Conservation (phyloP, 2,329 filamentous ascomycete genomes). For the Coccinonectria pachysandricola region DNA sequence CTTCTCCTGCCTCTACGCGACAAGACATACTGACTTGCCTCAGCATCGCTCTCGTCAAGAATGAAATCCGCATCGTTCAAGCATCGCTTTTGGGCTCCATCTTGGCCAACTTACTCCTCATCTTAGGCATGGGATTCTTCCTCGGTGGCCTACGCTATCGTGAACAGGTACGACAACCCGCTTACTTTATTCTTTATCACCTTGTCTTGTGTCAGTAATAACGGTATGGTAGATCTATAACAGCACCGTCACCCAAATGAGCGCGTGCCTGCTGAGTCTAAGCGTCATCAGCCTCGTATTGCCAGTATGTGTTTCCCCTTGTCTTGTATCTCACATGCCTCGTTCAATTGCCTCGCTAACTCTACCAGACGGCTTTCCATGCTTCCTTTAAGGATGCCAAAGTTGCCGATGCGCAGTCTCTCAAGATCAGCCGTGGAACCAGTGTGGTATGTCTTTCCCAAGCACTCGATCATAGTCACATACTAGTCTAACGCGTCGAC, state of each 20-base stretch:
- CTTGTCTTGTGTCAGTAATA: too few species aligned
- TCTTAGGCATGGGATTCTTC: constrained; percentile 86
- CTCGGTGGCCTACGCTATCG: constrained; percentile 76
- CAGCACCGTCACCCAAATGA: constrained; percentile 93
- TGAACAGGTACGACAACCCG: constrained; percentile 64
- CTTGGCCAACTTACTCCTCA: constrained; percentile 76
- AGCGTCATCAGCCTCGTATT: constrained; percentile 83
- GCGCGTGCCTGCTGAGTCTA: constrained; percentile 79
- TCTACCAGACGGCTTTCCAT: constrained; percentile 69
- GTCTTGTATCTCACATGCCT: too few species aligned
- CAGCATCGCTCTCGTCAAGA: constrained; percentile 68
- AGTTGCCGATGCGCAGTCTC: constrained; percentile 57
- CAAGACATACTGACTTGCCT: constrained; percentile 18
- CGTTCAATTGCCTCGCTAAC: constrained; percentile 29
- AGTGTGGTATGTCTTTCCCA: constrained; percentile 54
- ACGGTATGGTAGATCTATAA: constrained; percentile 82
- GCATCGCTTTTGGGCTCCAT: constrained; percentile 85
- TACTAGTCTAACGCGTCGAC: constrained; percentile 6
- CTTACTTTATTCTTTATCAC: too few species aligned
- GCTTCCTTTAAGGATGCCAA: constrained; percentile 61
- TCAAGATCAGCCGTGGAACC: constrained; percentile 81
- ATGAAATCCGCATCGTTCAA: constrained; percentile 85
- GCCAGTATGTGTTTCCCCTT: constrained; percentile 44
- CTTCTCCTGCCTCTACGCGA: too few species aligned
- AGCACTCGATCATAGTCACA: too few species aligned